Evolutionary conservation across 495 filamentous ascomycete genomes (phyloP).

Genomic region (Hyaloscypha variabilis): DNA sequence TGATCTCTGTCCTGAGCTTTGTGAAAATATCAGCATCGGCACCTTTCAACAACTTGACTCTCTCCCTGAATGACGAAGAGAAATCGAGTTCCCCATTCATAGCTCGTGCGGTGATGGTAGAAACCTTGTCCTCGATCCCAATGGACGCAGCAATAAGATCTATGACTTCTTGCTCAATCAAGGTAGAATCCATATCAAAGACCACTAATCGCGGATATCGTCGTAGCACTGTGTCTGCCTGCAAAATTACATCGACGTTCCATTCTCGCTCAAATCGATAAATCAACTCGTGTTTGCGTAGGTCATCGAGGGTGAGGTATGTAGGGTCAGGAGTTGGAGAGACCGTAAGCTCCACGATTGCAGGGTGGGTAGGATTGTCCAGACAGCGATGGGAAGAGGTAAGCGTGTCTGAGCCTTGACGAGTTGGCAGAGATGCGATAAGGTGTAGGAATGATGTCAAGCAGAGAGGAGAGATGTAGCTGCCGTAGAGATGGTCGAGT

Average conservation of each 20-base stretch:
- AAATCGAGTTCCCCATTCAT: conserved; percentile 99
- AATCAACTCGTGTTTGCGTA: conserved; percentile 78
- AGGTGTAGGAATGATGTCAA: conserved; percentile 81
- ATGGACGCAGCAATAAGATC: conserved; percentile 87
- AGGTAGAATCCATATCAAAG: conserved; percentile 97
- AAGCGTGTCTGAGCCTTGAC: conserved; percentile 54
- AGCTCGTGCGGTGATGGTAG: conserved; percentile 83
- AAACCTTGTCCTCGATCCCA: conserved; percentile 59
- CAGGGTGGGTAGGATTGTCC: conserved; percentile 60
- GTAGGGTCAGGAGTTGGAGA: conserved; percentile 66
- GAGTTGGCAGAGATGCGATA: conserved; percentile 67
- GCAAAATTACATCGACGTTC: conserved; percentile 81
- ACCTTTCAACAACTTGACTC: conserved; percentile 79
- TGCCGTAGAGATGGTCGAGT: conserved; percentile 76
- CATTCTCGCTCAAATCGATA: conserved; percentile 83
- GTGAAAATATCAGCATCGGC: conserved; percentile 81
- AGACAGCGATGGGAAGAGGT: conserved; percentile 72
- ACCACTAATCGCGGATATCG: conserved; percentile 80
- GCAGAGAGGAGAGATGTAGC: conserved; percentile 76
- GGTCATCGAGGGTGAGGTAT: conserved; percentile 67
- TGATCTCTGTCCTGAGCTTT: conserved; percentile 70
- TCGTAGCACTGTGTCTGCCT: conserved; percentile 70
- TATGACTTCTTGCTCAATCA: conserved; percentile 96
- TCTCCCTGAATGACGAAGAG: conserved; percentile 72
- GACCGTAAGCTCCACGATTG: conserved; percentile 71